A percentile compares a stretch with the other conserved stretches of the same genome.
These are phyloP conservation scores for Hypseocharis bilobata DNA, from an alignment of 441 rosid species.

Conservation along the genomic window DNA sequence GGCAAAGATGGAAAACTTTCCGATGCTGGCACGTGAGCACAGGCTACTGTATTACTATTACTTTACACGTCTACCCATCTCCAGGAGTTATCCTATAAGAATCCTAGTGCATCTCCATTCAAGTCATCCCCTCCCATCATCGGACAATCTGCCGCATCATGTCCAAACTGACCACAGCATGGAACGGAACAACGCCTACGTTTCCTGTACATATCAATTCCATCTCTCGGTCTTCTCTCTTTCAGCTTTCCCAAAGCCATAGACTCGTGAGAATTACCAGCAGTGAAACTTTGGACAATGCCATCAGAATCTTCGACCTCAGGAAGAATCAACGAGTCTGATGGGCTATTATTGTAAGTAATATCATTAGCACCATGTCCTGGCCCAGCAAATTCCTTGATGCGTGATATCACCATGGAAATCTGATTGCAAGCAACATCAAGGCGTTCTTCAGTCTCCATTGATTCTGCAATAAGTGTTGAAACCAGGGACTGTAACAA, in stretches of 20 bases:
- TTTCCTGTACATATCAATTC: constrained; percentile 28
- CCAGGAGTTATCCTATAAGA: constrained; percentile 24
- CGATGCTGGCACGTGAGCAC: background rate
- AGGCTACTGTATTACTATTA: background rate
- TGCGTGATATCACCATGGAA: constrained; percentile 29
- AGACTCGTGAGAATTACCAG: constrained; percentile 31
- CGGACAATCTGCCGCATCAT: constrained; percentile 41
- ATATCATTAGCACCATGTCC: constrained; percentile 24
- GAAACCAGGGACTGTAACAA: constrained; percentile 44
- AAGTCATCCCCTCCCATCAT: constrained; percentile 35
- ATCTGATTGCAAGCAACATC: constrained; percentile 49
- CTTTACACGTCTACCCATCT: constrained; percentile 2
- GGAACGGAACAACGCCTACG: constrained; percentile 39
- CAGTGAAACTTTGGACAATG: constrained; percentile 31
- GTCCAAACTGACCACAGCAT: constrained; percentile 43
- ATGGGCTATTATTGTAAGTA: constrained; percentile 27
- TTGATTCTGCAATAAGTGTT: constrained; percentile 36
- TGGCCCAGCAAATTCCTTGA: constrained; percentile 39
- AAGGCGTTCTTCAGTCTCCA: constrained; percentile 44
- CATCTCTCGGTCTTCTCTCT: constrained; percentile 41
- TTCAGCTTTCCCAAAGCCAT: constrained; percentile 36
- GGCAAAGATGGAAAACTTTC: background rate
- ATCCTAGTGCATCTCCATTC: constrained; percentile 37
- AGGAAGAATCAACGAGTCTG: constrained; percentile 42
- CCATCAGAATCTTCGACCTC: constrained; percentile 43